A percentile compares a stretch with the other conserved stretches of the same genome.
phyloP scores from a whole-genome alignment of 2,329 filamentous ascomycete species.

The Penicillium sp. region DNA sequence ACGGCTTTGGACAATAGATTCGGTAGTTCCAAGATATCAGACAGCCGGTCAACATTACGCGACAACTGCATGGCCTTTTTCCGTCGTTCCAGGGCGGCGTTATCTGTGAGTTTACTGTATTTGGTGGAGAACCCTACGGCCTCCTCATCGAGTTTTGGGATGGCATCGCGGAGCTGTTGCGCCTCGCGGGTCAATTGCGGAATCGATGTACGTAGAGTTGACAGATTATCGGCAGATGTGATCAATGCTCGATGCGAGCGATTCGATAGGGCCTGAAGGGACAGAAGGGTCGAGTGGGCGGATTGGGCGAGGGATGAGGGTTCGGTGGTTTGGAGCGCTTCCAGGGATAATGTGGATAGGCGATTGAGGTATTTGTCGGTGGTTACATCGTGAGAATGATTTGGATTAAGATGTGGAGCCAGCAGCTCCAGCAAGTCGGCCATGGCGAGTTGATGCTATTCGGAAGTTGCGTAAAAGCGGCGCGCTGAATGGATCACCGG shows the following conservation, averaged over 20 bases:
- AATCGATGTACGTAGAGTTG: conserved; percentile 68
- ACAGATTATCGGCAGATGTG: conserved; percentile 71
- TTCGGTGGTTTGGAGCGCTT: conserved; percentile 69
- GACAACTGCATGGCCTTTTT: conserved; percentile 77
- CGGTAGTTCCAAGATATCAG: conserved; percentile 87
- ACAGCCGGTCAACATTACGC: conserved; percentile 81
- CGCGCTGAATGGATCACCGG: conserved; percentile 16
- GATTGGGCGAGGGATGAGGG: conserved; percentile 74
- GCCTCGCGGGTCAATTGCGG: conserved; percentile 65
- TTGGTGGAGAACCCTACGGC: conserved; percentile 76
- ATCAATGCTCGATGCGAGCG: conserved; percentile 84
- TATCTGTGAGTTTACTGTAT: conserved; percentile 71
- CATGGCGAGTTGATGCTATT: conserved; percentile 44
- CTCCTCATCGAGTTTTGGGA: conserved; percentile 74
- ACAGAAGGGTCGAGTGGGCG: conserved; percentile 74
- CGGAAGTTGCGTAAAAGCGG: conserved; percentile 14
- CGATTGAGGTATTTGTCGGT: conserved; percentile 66
- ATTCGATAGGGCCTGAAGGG: conserved; percentile 82
- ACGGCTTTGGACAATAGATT: conserved; percentile 74
- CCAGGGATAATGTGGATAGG: conserved; percentile 71
- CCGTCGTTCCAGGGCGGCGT: conserved; percentile 66
- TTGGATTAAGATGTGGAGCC: conserved; percentile 55
- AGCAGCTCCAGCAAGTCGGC: conserved; percentile 74
- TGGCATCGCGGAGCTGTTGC: conserved; percentile 62
- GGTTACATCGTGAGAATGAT: conserved; percentile 33